Evolutionary conservation across 805 yeast species (phyloP).

Genomic region (Tetrapisispora fleetii): DNA sequence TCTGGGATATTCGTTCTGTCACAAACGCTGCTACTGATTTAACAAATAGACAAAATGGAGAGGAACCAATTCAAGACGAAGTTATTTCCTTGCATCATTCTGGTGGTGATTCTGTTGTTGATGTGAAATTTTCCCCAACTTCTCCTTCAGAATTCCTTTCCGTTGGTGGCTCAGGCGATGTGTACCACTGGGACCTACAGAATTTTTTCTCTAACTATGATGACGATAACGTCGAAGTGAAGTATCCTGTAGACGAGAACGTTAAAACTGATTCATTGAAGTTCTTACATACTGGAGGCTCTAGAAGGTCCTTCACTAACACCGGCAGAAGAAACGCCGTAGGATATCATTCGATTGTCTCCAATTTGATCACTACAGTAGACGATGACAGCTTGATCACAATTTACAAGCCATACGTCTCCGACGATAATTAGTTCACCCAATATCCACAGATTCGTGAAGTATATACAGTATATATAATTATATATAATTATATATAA

Average conservation of each 20-base stretch:
- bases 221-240: constrained; percentile 34
- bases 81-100: constrained; percentile 22
- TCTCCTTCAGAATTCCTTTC: constrained; percentile 25
- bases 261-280: constrained; percentile 23
- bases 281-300: constrained; percentile 25
- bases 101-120: constrained; percentile 27
- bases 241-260: constrained; percentile 10
- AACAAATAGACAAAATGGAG: constrained; percentile 21
- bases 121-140: constrained; percentile 23
- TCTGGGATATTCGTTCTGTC: constrained; percentile 29
- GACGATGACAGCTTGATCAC: constrained; percentile 25
- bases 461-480: background rate
- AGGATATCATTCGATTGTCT: constrained; percentile 26
- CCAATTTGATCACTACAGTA: constrained; percentile 24
- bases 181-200: constrained; percentile 31
- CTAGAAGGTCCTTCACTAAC: constrained; percentile 16
- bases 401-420: constrained; percentile 25
- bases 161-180: constrained; percentile 27
- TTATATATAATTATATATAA: background rate
- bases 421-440: background rate
- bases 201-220: constrained; percentile 35
- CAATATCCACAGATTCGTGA: background rate
- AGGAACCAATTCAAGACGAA: constrained; percentile 22
- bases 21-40: constrained; percentile 19
- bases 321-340: constrained; percentile 21